Conservation (phyloP, 345 rosid genomes). For the Acer negundo region DNA sequence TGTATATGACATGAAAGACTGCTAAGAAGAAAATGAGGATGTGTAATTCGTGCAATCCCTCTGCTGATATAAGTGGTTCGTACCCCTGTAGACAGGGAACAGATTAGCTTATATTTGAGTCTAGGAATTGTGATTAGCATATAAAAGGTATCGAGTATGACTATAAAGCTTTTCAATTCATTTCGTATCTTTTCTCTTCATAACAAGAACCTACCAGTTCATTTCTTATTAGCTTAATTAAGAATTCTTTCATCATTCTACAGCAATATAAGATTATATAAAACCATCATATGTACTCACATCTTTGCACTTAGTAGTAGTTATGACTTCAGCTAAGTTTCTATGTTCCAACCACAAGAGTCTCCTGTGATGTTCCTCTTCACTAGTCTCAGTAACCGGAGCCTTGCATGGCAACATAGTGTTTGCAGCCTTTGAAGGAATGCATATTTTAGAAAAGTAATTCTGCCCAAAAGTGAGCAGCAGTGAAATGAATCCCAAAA, state of each 20-base stretch:
- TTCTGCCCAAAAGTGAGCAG: constrained; percentile 76
- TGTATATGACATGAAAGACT: constrained; percentile 73
- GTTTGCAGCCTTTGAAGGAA: constrained; percentile 53
- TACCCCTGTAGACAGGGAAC: constrained; percentile 54
- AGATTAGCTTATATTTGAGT: constrained; percentile 21
- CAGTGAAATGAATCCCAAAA: constrained; percentile 91
- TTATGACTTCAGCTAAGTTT: constrained; percentile 35
- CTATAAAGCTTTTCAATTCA: background rate
- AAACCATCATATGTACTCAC: constrained; percentile 38
- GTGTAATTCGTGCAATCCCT: constrained; percentile 85
- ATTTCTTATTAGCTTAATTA: background rate
- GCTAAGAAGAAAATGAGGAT: constrained; percentile 96
- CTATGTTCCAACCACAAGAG: constrained; percentile 66
- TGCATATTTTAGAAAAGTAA: constrained; percentile 62
- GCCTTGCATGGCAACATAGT: constrained; percentile 73
- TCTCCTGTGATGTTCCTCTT: constrained; percentile 48
- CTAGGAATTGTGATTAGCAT: background rate
- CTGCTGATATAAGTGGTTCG: constrained; percentile 64
- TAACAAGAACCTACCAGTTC: background rate
- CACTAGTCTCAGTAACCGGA: background rate
- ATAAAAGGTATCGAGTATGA: background rate
- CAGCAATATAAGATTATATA: background rate
- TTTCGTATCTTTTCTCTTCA: background rate
- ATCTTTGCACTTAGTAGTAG: constrained; percentile 47
- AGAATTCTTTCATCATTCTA: background rate